phyloP scores from a whole-genome alignment of 2,329 filamentous ascomycete genomes.

The Trichoderma guizhouense region DNA sequence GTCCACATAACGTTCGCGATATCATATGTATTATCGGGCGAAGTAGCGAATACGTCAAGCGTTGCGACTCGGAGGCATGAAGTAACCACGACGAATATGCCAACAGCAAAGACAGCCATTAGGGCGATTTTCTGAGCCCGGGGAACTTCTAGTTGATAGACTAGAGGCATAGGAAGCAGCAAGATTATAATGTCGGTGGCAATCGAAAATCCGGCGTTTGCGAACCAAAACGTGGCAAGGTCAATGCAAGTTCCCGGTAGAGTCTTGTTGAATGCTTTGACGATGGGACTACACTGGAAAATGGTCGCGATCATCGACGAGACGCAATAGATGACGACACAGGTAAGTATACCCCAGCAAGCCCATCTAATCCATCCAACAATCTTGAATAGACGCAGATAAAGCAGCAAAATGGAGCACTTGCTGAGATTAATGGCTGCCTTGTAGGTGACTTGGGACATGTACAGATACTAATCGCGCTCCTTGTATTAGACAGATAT shows the following conservation, averaged over 20 bases:
- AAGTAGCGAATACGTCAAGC: not conserved
- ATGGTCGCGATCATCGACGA: not conserved
- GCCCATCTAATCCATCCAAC: not conserved
- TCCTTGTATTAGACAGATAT: not conserved
- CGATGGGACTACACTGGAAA: not conserved
- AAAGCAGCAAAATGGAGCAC: not conserved
- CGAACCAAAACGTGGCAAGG: not conserved
- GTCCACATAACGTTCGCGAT: not conserved
- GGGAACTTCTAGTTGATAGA: not conserved
- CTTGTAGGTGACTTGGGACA: slow-evolving; percentile 1
- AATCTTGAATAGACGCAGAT: not conserved
- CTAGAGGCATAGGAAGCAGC: not conserved
- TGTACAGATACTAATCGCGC: not conserved
- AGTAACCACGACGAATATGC: not conserved
- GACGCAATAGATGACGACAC: not conserved
- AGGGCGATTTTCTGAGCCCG: not conserved
- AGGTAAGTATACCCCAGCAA: not conserved
- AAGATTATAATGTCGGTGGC: not conserved
- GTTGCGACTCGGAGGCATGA: not conserved
- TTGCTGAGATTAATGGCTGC: not conserved
- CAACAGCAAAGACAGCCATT: not conserved
- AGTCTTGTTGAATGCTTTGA: not conserved
- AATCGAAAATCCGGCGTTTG: not conserved
- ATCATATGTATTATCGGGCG: not conserved
- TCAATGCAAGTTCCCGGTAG: not conserved